Evolutionary conservation across 1,284 basidiomycete genomes (phyloP), one percentile per base, ranked within the genome.

Genomic region (Cryptococcus hybrid): DNA sequence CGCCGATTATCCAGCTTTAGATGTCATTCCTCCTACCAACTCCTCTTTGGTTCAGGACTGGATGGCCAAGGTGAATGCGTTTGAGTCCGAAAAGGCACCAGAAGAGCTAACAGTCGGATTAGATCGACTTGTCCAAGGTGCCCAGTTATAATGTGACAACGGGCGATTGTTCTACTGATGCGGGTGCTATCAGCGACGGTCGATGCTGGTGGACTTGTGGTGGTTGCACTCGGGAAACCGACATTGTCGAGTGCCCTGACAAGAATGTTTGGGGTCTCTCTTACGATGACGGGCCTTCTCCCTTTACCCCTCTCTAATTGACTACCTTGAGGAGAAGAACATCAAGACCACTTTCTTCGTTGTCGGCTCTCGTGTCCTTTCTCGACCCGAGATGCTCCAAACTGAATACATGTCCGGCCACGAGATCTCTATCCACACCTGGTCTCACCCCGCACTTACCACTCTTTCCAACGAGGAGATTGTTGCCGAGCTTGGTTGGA

Each of bases 401-500:
- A 86, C 88, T 62, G 90, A 94, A 74, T 92, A 92, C 80, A 88
- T 92, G 86, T 60, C 81, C 54, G 88, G 92, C 43, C 87, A 92
- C 70, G 88, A 91, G 73, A 86, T 91, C 54, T 74, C 67, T 34
- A 65, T 73, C n/a, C 68, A 70, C 64, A 66, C 68, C 47, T 69
- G 67, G 66, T 67, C 69, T 38, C 70, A 71, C 60, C 54, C 66
- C 12, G 62, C 63, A 47, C 37, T 80, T 11, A 98, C 94, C 11
- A 85, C 85, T 40, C 81, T 93, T 59, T 86, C 90, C 49, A 98
- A 87, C 71, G 86, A 86, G 71, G 82, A 96, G 80, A 85, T 97
- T 59, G 90, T 97, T 18, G 92, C 92, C 30, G 93, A 97, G 78
- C 83, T 98, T 51, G 92, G 89, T 48, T 97, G 90, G 88, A 90